Base-by-base conservation (phyloP, 495 filamentous ascomycete species). In the Annulohypoxylon maeteangense region DNA sequence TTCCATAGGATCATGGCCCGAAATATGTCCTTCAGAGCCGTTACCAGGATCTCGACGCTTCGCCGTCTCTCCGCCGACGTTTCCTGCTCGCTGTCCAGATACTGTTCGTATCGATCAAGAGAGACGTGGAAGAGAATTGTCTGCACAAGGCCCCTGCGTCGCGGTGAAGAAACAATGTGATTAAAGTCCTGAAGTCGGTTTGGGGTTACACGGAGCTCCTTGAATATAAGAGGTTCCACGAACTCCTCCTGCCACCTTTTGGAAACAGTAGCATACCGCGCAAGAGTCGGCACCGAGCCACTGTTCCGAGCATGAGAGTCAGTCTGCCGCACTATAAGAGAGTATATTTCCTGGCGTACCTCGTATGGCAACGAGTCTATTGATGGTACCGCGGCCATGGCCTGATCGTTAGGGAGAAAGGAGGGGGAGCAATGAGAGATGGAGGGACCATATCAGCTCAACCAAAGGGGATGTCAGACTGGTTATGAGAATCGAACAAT, bases 341-440 rank as follows among this genome's bases (percentile, higher is more conserved):
- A 67, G 48, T 71, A 65, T 7, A 71, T 71, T 22, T 51, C 66
- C 18, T 67, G 68, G 68, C 68, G 68, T 71, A 71, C 58, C 68
- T 71, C 68, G 68, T 71, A 71, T 31, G 68, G 68, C 44, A 71
- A 71, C 62, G 68, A 71, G 68, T 67, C 62, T 23, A 71, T 45
- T 22, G 68, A 71, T 3, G 57, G 40, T n/a, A n/a, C 32, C 12
- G 25, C 62, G 20, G 68, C 57, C 68, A 71, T 71, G 47, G 25
- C 62, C 18, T 20, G 22, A 47, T 44, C 27, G 7, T 62, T 14
- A 23, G 22, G 60, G 16, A 4, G 36, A 12, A 40, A n/a, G 36
- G 36, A 14, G 11, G 40, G 5, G 16, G 40, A 44, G 40, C 5
- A 20, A 44, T 5, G 40, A 40, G 29, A 31, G 31, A 50, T 6